Conservation (phyloP, 106 monocot genomes). For the Iris macrosiphon region DNA sequence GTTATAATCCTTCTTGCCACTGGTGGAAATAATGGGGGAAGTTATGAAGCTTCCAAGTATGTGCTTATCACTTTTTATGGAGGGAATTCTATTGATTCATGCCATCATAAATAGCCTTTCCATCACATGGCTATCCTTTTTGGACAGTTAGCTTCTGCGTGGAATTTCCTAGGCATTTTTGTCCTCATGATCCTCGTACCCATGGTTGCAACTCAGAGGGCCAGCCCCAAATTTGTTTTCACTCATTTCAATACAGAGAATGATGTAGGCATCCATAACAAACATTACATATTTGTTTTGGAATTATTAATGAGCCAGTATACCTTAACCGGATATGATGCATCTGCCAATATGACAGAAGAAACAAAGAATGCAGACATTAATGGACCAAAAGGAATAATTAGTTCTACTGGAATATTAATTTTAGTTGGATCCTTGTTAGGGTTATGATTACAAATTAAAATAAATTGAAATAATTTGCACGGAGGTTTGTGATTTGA, state of each 20-base stretch:
- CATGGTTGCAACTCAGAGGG: conserved; percentile 58
- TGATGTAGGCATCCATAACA: conserved; percentile 55
- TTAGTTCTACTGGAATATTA: conserved; percentile 64
- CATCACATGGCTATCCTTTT: conserved; percentile 59
- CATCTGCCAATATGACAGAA: conserved; percentile 90
- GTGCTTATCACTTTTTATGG: conserved; percentile 66
- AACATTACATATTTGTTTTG: conserved; percentile 69
- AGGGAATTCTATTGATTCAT: conserved; percentile 51
- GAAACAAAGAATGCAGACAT: conserved; percentile 82
- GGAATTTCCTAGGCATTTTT: conserved; percentile 83
- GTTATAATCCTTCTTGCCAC: too few species aligned
- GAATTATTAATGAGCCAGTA: conserved; percentile 90
- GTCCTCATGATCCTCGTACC: conserved; percentile 89
- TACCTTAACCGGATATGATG: conserved; percentile 77
- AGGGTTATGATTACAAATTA: too few species aligned
- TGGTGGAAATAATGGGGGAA: too few species aligned
- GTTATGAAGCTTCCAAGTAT: conserved; percentile 74
- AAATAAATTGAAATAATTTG: too few species aligned
- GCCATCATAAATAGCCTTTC: conserved; percentile 60
- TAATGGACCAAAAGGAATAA: conserved; percentile 85
- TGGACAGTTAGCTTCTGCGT: conserved; percentile 72
- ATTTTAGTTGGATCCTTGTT: conserved; percentile 69
- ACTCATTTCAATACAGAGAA: conserved; percentile 89
- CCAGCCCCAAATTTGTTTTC: conserved; percentile 78
- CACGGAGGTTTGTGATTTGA: too few species aligned